Conservation (phyloP, 2,329 filamentous ascomycete species). For the Didymella glomerata region DNA sequence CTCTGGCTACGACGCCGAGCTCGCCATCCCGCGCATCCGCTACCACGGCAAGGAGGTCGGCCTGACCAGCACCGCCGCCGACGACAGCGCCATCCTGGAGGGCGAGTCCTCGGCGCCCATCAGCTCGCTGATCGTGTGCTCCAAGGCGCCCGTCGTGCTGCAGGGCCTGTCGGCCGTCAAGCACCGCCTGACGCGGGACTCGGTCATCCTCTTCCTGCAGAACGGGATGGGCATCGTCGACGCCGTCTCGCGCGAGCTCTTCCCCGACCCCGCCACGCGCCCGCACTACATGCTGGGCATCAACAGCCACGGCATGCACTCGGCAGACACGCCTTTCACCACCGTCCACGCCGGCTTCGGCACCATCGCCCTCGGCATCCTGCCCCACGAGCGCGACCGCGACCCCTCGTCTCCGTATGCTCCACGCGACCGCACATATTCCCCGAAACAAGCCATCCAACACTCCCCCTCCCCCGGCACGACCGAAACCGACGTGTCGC, state of each 20-base stretch:
- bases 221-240: slow-evolving; percentile 88
- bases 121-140: slow-evolving; percentile 77
- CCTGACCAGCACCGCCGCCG: slow-evolving; percentile 22
- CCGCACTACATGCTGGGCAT: slow-evolving; percentile 81
- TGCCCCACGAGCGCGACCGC: slow-evolving; percentile 53
- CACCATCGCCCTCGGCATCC: slow-evolving; percentile 64
- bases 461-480: slow-evolving; percentile 17
- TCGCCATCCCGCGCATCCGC: slow-evolving; percentile 47
- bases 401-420: slow-evolving; percentile 36
- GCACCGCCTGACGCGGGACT: slow-evolving; percentile 70
- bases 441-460: slow-evolving; percentile 6
- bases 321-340: slow-evolving; percentile 58
- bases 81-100: slow-evolving; percentile 16
- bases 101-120: slow-evolving; percentile 62
- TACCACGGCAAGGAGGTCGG: slow-evolving; percentile 51
- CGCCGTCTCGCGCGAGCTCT: slow-evolving; percentile 74
- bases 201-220: slow-evolving; percentile 78
- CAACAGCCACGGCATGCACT: slow-evolving; percentile 66
- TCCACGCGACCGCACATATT: slow-evolving; percentile 20
- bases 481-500: slow-evolving; percentile 27
- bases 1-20: slow-evolving; percentile 58
- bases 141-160: slow-evolving; percentile 76
- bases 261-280: slow-evolving; percentile 68
- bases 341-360: slow-evolving; percentile 67
- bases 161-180: slow-evolving; percentile 71